phyloP scores from a whole-genome alignment of 179 eudicot species.

The Vitellaria paradoxa region DNA sequence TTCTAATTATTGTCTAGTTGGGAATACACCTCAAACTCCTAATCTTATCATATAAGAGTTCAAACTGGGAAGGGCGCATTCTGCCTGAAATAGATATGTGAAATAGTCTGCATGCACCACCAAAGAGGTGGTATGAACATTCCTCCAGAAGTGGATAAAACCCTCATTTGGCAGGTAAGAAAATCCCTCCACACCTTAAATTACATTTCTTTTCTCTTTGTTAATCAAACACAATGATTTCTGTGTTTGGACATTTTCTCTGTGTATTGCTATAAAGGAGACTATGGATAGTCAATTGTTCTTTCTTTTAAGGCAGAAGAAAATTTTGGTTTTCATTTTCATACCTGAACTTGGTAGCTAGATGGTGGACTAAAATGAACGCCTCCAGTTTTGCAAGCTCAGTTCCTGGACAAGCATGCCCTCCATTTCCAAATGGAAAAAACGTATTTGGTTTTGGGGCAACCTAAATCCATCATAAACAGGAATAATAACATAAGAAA shows the following conservation, averaged over 20 bases:
- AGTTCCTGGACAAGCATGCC: slow-evolving; percentile 61
- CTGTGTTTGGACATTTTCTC: background rate
- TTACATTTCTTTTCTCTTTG: background rate
- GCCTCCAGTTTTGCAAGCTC: slow-evolving; percentile 61
- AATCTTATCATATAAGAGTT: no score
- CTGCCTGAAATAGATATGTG: no score
- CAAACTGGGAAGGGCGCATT: no score
- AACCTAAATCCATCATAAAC: slow-evolving; percentile 23
- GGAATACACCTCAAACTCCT: no score
- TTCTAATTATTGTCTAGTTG: no score
- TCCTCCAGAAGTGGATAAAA: no score
- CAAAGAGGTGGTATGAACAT: no score
- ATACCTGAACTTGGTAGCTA: slow-evolving; percentile 55
- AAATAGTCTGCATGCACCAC: no score
- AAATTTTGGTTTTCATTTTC: background rate
- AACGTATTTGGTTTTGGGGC: slow-evolving; percentile 51
- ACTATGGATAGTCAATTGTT: background rate
- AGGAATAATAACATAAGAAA: background rate
- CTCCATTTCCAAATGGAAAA: slow-evolving; percentile 57
- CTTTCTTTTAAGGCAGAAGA: background rate
- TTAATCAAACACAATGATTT: background rate
- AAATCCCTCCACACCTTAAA: background rate
- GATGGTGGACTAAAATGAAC: slow-evolving; percentile 45
- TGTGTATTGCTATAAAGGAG: background rate
- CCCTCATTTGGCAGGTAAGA: no score